A percentile compares a stretch with the other conserved stretches of the same genome.
Conservation (phyloP, 2,329 filamentous ascomycete genomes). For the Daldinia eschscholtzii region DNA sequence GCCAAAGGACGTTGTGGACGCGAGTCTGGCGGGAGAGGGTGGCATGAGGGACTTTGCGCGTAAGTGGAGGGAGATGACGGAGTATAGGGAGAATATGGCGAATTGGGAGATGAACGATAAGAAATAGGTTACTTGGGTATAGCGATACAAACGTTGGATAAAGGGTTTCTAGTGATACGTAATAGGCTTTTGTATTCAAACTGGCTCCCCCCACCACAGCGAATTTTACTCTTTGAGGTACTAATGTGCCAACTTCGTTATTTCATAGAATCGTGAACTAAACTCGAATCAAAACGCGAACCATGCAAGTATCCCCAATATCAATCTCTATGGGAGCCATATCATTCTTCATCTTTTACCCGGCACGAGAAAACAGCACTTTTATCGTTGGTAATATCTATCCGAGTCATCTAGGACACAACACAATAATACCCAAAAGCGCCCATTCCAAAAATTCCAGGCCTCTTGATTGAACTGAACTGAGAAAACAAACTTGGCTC, state of each 20-base stretch:
- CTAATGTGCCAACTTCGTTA: not conserved
- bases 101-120: slow-evolving; percentile 49
- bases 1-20: slow-evolving; percentile 89
- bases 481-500: not conserved
- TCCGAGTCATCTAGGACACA: not conserved
- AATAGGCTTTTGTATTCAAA: not conserved
- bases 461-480: not conserved
- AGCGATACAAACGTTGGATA: slow-evolving; percentile 6
- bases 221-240: no score
- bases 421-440: not conserved
- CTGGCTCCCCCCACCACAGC: not conserved
- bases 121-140: slow-evolving; percentile 3
- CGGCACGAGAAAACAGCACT: not conserved
- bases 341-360: not conserved
- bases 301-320: not conserved
- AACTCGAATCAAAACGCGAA: not conserved
- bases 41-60: slow-evolving; percentile 84
- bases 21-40: slow-evolving; percentile 75
- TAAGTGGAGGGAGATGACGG: slow-evolving; percentile 74
- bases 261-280: not conserved
- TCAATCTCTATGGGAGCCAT: not conserved
- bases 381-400: not conserved
- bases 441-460: not conserved
- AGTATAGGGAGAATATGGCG: slow-evolving; percentile 49
- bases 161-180: not conserved